Base-by-base conservation (phyloP, 176 grass and related monocot species). In the Coix lacrymajobi region DNA sequence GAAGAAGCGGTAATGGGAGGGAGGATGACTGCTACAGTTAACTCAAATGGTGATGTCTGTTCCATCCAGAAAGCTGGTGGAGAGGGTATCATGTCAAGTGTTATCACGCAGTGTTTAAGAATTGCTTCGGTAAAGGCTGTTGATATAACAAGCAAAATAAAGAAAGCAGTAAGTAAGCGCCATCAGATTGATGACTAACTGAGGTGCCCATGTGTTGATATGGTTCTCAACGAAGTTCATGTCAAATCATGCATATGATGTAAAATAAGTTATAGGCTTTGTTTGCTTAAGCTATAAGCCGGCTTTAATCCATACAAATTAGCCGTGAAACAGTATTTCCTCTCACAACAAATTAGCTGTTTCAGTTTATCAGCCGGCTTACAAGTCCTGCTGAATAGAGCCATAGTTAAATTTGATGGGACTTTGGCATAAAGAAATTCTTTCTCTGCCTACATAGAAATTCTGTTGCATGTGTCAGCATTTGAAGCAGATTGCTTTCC, bases 131-230 rank as follows among this genome's bases (percentile, higher is more conserved):
- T 92, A 37, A 99, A 96, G 84, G 96, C 87, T 80, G 48, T 82
- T 89, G 93, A 99, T 87, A 93, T 99, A 67, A 93, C 96, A 75
- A 96, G 89, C 62, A 99, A 94, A 94, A 91, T 99, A 83, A 96
- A 81, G 82, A 86, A 54, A 61, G 83, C 90, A 37, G 96, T 96
- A 81, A 92, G 91, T 82, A 25, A 81, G 38, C 4, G 10, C 33
- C 14, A 75, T 77, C 73, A 79, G 26, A 16, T 63, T 40, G 8
- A n/a, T 82, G 26, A 36, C 57, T 52, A 56, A 8, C 4, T 34
- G 9, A 56, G 14, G 46, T 69, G 14, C 48, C 12, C 10, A 56
- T 69, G 46, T 15, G 34, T 80, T 11, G 14, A 37, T 40, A 28
- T 11, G 10, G 14, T 17, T 8, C 15, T 20, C 22, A 28, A 36